These are phyloP conservation scores for Penicillium sp. DNA, from an alignment of 2,329 filamentous ascomycete genomes.

Conservation along the genomic window DNA sequence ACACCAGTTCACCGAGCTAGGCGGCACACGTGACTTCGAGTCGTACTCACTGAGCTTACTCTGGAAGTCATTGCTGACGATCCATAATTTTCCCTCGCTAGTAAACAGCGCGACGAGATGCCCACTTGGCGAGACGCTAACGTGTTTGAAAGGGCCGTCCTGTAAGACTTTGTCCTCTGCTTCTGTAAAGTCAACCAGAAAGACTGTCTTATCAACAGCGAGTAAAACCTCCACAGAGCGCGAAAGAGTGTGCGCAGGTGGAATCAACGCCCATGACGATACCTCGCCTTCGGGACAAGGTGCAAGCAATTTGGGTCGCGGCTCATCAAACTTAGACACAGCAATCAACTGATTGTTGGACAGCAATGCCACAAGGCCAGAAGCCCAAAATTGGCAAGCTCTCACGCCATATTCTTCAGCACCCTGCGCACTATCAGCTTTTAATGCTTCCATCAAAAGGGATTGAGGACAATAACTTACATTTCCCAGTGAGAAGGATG, in stretches of 20 bases:
- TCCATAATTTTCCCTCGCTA: slow-evolving; percentile 78
- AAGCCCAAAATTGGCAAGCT: slow-evolving; percentile 87
- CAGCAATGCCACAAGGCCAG: slow-evolving; percentile 88
- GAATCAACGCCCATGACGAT: slow-evolving; percentile 83
- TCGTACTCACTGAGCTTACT: slow-evolving; percentile 89
- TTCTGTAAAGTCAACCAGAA: slow-evolving; percentile 82
- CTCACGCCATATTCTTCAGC: slow-evolving; percentile 84
- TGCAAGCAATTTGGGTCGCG: slow-evolving; percentile 79
- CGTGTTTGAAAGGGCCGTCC: slow-evolving; percentile 87
- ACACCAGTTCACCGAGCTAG: slow-evolving; percentile 91
- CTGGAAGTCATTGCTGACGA: slow-evolving; percentile 94
- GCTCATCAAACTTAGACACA: slow-evolving; percentile 87
- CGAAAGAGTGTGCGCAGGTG: slow-evolving; percentile 83
- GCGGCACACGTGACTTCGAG: slow-evolving; percentile 77
- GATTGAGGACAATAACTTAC: slow-evolving; percentile 35
- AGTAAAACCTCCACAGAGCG: slow-evolving; percentile 89
- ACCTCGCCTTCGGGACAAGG: slow-evolving; percentile 73
- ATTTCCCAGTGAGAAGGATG: slow-evolving; percentile 87
- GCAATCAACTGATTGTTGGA: slow-evolving; percentile 82
- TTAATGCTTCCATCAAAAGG: neutral
- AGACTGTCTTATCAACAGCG: slow-evolving; percentile 79
- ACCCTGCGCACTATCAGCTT: slow-evolving; percentile 48
- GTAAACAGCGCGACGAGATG: slow-evolving; percentile 87
- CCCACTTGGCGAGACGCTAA: slow-evolving; percentile 87
- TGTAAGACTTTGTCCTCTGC: slow-evolving; percentile 88